These are phyloP conservation scores for Spathaspora hagerdaliae DNA, from an alignment of 805 yeast genomes.

Conservation along the genomic window DNA sequence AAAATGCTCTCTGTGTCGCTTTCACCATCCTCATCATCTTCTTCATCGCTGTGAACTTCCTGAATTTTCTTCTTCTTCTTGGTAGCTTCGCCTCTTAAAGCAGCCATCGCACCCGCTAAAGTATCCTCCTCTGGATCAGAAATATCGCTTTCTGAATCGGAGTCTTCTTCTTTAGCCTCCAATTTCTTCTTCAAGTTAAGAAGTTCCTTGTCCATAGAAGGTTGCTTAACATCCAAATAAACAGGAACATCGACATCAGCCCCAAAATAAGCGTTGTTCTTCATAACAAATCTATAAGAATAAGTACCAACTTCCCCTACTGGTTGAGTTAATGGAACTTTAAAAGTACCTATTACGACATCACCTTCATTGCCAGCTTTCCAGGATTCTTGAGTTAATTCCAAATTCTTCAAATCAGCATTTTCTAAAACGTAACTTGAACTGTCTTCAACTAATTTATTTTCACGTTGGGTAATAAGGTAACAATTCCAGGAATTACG, in stretches of 20 bases:
- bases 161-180: constrained; percentile 18
- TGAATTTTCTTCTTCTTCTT: constrained; percentile 35
- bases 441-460: constrained; percentile 62
- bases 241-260: constrained; percentile 72
- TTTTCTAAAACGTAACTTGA: constrained; percentile 52
- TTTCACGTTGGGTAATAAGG: constrained; percentile 70
- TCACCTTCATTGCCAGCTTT: constrained; percentile 31
- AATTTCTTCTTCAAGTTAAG: constrained; percentile 5
- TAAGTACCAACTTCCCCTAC: constrained; percentile 59
- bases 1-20: constrained; percentile 36
- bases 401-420: constrained; percentile 53
- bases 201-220: constrained; percentile 24
- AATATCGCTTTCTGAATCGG: constrained; percentile 51
- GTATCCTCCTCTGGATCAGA: constrained; percentile 74
- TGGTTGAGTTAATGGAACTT: constrained; percentile 67
- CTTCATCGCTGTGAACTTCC: constrained; percentile 8
- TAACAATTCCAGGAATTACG: constrained; percentile 62
- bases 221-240: constrained; percentile 60
- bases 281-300: constrained; percentile 67
- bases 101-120: constrained; percentile 71
- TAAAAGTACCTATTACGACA: constrained; percentile 64
- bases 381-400: constrained; percentile 50
- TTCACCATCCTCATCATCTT: constrained; percentile 35
- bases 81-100: constrained; percentile 53
- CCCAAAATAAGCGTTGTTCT: constrained; percentile 78